These are phyloP conservation scores for Setaria viridis DNA, from an alignment of 202 grass and related monocot genomes.

Conservation along the genomic window DNA sequence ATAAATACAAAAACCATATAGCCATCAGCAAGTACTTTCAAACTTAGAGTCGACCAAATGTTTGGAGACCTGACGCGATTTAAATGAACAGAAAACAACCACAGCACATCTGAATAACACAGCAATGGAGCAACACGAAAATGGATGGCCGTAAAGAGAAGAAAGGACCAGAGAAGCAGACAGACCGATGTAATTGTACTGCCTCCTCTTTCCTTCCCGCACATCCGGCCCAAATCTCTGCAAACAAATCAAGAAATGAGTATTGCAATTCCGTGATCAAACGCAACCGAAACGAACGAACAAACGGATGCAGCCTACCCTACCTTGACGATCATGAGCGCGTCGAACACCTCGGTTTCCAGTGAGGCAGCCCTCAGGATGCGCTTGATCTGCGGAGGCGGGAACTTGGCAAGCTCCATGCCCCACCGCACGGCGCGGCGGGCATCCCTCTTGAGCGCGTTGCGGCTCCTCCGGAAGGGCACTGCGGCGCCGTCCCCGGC, in stretches of 20 bases:
- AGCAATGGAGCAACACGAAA: not conserved
- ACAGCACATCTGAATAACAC: not conserved
- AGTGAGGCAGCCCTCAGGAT: conserved; percentile 78
- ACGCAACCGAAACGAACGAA: not conserved
- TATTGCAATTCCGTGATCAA: not conserved
- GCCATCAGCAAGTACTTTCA: not conserved
- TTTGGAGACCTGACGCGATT: too few species aligned
- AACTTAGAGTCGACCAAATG: not conserved
- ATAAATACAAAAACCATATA: not conserved
- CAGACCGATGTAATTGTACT: conserved; percentile 92
- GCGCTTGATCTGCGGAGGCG: conserved; percentile 75
- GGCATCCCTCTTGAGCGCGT: conserved; percentile 86
- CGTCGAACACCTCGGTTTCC: conserved; percentile 82
- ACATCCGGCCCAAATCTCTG: conserved; percentile 93
- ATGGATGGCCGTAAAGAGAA: not conserved
- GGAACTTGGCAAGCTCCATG: conserved; percentile 84
- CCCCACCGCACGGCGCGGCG: conserved; percentile 83
- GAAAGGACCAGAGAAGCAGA: not conserved
- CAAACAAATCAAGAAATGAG: conserved; percentile 8
- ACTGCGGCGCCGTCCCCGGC: not conserved
- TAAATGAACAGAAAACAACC: not conserved
- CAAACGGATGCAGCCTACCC: not conserved
- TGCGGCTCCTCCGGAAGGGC: conserved; percentile 64
- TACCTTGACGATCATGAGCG: conserved; percentile 87
- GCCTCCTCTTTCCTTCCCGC: conserved; percentile 84